A percentile compares a stretch with the other conserved stretches of the same genome.
Evolutionary conservation across 441 rosid genomes (phyloP).

Genomic region (Euphorbia schlechtendalii): DNA sequence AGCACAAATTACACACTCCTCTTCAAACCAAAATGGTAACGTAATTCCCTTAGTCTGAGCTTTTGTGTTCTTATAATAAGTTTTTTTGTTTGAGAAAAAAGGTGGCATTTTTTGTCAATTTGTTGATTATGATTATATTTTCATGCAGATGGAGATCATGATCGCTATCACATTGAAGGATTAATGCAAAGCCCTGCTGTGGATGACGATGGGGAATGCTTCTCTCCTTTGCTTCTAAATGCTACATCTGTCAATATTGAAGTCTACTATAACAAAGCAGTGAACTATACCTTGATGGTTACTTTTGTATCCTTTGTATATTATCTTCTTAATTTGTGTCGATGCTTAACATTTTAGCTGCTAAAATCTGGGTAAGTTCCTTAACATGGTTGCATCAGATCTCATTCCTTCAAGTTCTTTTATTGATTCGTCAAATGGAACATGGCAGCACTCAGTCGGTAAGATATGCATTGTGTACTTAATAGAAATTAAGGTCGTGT

Average conservation of each 20-base stretch:
- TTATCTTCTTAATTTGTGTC: conserved; percentile 7
- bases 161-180: conserved; percentile 78
- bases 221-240: conserved; percentile 77
- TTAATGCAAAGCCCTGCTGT: conserved; percentile 91
- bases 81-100: neutral
- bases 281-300: conserved; percentile 97
- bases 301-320: conserved; percentile 88
- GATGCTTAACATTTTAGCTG: conserved; percentile 10
- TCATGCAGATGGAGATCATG: conserved; percentile 64
- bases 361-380: conserved; percentile 34
- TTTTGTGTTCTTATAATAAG: neutral
- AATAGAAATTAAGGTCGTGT: conserved; percentile 16
- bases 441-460: conserved; percentile 96
- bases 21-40: conserved; percentile 54
- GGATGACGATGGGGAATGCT: conserved; percentile 91
- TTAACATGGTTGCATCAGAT: conserved; percentile 55
- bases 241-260: conserved; percentile 91
- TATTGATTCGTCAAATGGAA: conserved; percentile 96
- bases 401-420: conserved; percentile 91
- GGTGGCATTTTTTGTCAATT: no score
- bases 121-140: neutral
- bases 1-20: conserved; percentile 62
- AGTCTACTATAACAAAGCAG: conserved; percentile 96
- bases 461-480: conserved; percentile 28
- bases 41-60: conserved; percentile 22